Base-by-base conservation (phyloP, 306 rosid genomes). In the Vigna mungo region DNA sequence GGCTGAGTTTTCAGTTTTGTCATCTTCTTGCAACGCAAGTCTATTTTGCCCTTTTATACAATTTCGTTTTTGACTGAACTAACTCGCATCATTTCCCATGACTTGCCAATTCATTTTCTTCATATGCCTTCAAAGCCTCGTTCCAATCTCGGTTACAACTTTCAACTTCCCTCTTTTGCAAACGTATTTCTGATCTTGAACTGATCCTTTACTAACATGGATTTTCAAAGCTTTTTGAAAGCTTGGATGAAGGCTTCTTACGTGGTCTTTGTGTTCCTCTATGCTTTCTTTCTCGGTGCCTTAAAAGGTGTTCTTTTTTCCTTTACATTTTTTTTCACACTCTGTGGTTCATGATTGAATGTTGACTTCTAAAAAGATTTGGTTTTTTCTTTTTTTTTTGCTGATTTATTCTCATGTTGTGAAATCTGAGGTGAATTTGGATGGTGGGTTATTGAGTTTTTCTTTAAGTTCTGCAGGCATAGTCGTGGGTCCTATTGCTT, bases 401-500 rank as follows among this genome's bases (percentile, higher is more conserved):
- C 46, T 63, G 68, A 9, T 11, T 20, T 43, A 21, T 25, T 55
- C 41, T 37, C 9, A 25, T 12, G 17, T 64, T 83, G 41, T 53
- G 17, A 44, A 73, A 48, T 80, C 61, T 52, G 34, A 56, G 76
- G 63, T 78, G 74, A 66, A 34, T 77, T 67, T 27, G 10, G 68
- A 68, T 68, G 20, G 65, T 77, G 83, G 84, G 75, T 74, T 78
- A 18, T 75, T 80, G 82, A 77, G 46, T 52, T 48, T 78, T 80
- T 73, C 56, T 8, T 48, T 4, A 46, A 36, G 71, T 64, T 75
- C 56, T 86, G 83, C 90, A 92, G 97, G 88, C 34, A 23, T 89
- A 20, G 65, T 89, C 69, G 94, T 93, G 84, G 97, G 94, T 76
- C 94, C 96, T 74, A 74, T 92, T 76, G 95, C 94, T 81, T 84